These are phyloP conservation scores for Teunomyces pallodes DNA, from an alignment of 805 yeast species.

Conservation along the genomic window DNA sequence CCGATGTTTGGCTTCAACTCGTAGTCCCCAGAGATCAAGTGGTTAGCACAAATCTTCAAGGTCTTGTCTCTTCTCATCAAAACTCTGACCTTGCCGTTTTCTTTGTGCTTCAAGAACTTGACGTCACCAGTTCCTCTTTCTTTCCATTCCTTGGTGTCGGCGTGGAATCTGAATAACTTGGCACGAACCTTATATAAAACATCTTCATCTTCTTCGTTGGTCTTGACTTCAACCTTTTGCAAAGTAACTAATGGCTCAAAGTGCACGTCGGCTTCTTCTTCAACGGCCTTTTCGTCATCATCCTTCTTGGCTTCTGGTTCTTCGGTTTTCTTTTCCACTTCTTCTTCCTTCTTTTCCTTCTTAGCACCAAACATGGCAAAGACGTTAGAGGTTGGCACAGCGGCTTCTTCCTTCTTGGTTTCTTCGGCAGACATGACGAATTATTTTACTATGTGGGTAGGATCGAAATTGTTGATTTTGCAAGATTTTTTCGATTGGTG, in stretches of 20 bases:
- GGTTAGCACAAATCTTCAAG: slow-evolving; percentile 96
- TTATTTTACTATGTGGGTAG: slow-evolving; percentile 2
- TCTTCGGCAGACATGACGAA: slow-evolving; percentile 29
- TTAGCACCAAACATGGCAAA: slow-evolving; percentile 96
- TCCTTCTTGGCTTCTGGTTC: slow-evolving; percentile 27
- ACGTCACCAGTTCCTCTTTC: slow-evolving; percentile 99
- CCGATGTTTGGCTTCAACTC: slow-evolving; percentile 90
- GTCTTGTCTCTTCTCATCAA: slow-evolving; percentile 99
- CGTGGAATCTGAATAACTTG: slow-evolving; percentile 85
- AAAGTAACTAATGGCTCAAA: slow-evolving; percentile 95
- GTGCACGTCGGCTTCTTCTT: slow-evolving; percentile 80
- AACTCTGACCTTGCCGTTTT: slow-evolving; percentile 77
- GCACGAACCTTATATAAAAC: slow-evolving; percentile 86
- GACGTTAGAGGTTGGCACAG: slow-evolving; percentile 69
- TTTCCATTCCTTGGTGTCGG: slow-evolving; percentile 91
- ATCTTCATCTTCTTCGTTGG: slow-evolving; percentile 90
- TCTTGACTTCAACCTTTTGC: slow-evolving; percentile 94
- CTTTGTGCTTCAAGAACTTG: slow-evolving; percentile 88
- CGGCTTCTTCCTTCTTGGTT: slow-evolving; percentile 22
- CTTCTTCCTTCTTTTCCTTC: slow-evolving; percentile 59
- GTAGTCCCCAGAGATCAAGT: slow-evolving; percentile 79
- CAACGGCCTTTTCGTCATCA: slow-evolving; percentile 52
- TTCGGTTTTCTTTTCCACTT: slow-evolving; percentile 36
- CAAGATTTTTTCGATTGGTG: slow-evolving; percentile 3
- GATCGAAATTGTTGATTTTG: background rate